Conservation (phyloP, 371 early-diverging fungal genomes). For the Apophysomyces variabilis region DNA sequence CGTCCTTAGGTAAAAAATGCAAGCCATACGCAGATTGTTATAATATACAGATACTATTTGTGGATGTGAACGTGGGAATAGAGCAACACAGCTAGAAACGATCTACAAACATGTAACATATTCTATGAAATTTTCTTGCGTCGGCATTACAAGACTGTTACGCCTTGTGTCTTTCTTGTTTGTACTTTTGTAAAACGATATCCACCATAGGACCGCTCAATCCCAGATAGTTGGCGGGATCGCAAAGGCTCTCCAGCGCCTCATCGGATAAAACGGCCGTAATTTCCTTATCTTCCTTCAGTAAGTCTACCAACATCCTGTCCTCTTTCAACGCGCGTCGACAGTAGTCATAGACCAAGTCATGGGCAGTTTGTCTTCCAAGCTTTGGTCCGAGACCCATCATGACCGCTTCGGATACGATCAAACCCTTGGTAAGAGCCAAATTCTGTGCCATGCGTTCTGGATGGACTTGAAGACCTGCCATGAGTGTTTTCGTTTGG, state of each 20-base stretch:
- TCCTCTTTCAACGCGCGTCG: slow-evolving; percentile 20
- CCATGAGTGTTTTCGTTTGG: slow-evolving; percentile 21
- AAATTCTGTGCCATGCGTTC: slow-evolving; percentile 23
- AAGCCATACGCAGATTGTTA: too few relatives aligned
- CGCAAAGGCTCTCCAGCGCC: slow-evolving; percentile 16
- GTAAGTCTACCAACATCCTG: slow-evolving; percentile 15
- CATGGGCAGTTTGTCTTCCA: slow-evolving; percentile 26
- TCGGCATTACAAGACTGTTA: neutral
- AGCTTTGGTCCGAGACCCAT: slow-evolving; percentile 23
- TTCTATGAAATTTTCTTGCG: too few relatives aligned
- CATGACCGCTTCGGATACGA: slow-evolving; percentile 30
- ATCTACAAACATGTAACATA: too few relatives aligned
- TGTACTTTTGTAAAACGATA: slow-evolving; percentile 10
- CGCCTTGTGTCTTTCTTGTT: neutral
- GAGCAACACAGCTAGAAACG: too few relatives aligned
- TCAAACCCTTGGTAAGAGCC: slow-evolving; percentile 22
- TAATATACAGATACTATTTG: too few relatives aligned
- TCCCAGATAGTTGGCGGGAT: slow-evolving; percentile 24
- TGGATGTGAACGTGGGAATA: too few relatives aligned
- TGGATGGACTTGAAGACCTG: slow-evolving; percentile 21
- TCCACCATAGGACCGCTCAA: slow-evolving; percentile 24
- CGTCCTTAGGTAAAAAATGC: too few relatives aligned
- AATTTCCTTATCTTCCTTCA: slow-evolving; percentile 15
- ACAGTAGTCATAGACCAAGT: slow-evolving; percentile 27
- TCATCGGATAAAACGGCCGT: slow-evolving; percentile 7